A percentile compares a stretch with the other conserved stretches of the same genome.
Conservation (phyloP, 441 rosid genomes). For the Populus hybrid region DNA sequence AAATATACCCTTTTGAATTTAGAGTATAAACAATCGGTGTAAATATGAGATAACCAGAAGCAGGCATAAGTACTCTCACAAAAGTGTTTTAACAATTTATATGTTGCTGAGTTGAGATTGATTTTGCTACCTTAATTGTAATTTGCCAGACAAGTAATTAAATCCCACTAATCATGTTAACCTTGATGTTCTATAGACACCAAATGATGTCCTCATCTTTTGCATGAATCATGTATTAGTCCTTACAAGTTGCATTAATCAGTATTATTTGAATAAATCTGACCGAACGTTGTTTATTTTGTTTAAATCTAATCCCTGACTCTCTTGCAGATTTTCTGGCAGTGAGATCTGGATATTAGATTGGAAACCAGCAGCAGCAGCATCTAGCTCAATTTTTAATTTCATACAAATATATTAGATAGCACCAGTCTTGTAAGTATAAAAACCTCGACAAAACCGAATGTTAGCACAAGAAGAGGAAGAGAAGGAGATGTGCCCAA, state of each 20-base stretch:
- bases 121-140: neutral
- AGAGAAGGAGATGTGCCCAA: neutral
- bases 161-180: neutral
- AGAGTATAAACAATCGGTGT: neutral
- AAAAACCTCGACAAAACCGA: neutral
- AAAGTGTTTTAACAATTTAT: neutral
- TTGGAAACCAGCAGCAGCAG: neutral
- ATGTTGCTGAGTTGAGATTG: neutral
- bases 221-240: neutral
- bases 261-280: neutral
- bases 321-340: neutral
- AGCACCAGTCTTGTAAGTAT: neutral
- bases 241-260: neutral
- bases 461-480: conserved; percentile 16
- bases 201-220: neutral
- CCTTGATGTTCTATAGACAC: neutral
- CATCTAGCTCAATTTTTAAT: neutral
- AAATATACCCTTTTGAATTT: neutral
- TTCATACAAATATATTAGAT: neutral
- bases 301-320: neutral
- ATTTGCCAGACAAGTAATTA: neutral
- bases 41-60: neutral
- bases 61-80: neutral
- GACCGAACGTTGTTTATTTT: neutral
- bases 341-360: neutral